A percentile compares a stretch with the other conserved stretches of the same genome.
phyloP scores from a whole-genome alignment of 768 basidiomycete species.

The Suillus fuscotomentosus region DNA sequence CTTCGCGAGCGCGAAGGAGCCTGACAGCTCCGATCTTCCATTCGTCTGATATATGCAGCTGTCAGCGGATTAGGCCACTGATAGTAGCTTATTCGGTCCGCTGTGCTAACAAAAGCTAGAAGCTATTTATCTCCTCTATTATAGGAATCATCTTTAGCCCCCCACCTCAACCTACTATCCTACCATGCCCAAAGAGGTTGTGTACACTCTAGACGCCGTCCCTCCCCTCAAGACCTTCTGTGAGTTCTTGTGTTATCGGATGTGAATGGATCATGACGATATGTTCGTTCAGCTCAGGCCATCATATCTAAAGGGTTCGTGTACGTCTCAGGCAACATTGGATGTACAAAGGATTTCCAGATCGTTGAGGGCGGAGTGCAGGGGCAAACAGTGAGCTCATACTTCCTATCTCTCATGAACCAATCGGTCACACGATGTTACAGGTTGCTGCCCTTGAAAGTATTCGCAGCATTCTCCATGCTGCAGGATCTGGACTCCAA shows the following conservation, averaged over 20 bases:
- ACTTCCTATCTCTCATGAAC: not conserved
- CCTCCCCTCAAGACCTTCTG: constrained; percentile 37
- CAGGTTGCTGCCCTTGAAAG: constrained; percentile 40
- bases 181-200: constrained; percentile 28
- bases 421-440: not conserved
- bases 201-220: constrained; percentile 29
- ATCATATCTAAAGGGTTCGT: constrained; percentile 33
- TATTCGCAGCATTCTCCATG: constrained; percentile 34
- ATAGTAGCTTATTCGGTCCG: not conserved
- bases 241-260: constrained; percentile 9
- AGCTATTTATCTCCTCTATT: not conserved
- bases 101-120: not conserved
- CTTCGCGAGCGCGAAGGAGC: not conserved
- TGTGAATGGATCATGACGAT: not conserved
- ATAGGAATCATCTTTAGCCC: not conserved
- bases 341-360: constrained; percentile 28
- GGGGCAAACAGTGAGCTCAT: constrained; percentile 34
- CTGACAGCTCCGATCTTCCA: not conserved
- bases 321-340: constrained; percentile 43
- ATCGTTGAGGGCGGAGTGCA: constrained; percentile 37
- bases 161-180: not conserved
- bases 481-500: constrained; percentile 36
- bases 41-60: not conserved
- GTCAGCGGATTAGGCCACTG: not conserved
- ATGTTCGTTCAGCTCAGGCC: constrained; percentile 32